These are phyloP conservation scores for Diplodia corticola DNA, from an alignment of 2,329 filamentous ascomycete genomes.

Conservation along the genomic window DNA sequence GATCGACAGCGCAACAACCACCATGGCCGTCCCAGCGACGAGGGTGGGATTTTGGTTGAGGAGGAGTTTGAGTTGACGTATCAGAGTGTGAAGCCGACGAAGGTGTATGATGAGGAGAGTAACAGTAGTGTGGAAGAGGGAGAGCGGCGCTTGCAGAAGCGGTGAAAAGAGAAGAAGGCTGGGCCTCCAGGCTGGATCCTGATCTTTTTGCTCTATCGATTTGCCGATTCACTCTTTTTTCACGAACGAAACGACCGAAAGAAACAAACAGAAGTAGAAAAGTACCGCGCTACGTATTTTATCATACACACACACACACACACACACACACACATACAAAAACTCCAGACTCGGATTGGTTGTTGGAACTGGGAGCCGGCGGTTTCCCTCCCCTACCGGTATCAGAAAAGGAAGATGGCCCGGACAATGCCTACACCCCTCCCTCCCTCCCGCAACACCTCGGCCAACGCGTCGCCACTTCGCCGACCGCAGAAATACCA, in stretches of 20 bases:
- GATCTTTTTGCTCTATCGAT: neutral
- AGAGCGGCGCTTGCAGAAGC: neutral
- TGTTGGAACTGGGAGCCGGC: too few relatives aligned
- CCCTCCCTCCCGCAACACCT: too few relatives aligned
- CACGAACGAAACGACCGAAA: neutral
- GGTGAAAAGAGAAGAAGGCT: neutral
- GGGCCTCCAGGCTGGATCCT: neutral
- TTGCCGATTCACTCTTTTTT: neutral
- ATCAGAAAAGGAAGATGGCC: too few relatives aligned
- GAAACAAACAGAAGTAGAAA: neutral
- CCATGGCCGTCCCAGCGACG: neutral
- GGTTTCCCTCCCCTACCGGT: too few relatives aligned
- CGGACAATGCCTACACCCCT: too few relatives aligned
- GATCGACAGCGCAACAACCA: neutral
- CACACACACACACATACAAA: too few relatives aligned
- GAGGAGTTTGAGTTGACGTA: constrained; percentile 15
- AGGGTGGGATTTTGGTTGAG: constrained; percentile 1
- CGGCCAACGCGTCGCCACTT: too few relatives aligned
- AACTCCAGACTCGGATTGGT: too few relatives aligned
- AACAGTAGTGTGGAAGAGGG: neutral
- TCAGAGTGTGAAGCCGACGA: neutral
- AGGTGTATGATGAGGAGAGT: neutral
- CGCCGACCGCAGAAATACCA: too few relatives aligned
- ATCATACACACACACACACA: too few relatives aligned
- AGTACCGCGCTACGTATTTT: neutral